Evolutionary conservation across 495 filamentous ascomycete genomes (phyloP).

Genomic region (Terfezia boudieri): DNA sequence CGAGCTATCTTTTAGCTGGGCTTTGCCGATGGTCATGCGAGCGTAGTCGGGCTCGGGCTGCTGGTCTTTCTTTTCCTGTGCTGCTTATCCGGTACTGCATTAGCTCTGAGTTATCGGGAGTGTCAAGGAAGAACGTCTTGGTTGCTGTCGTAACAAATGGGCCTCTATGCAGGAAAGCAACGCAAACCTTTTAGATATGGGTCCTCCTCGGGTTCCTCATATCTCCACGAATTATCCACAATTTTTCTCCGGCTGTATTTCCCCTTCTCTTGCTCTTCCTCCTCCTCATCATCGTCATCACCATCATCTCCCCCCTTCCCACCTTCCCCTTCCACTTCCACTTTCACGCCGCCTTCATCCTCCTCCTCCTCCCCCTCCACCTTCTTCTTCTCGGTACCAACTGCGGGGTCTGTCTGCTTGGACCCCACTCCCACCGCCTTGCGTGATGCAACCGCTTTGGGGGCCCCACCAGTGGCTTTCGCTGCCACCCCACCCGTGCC

Average conservation of each 20-base stretch:
- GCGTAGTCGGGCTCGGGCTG: conserved; percentile 17
- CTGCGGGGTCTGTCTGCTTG: conserved; percentile 10
- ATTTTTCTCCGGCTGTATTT: conserved; percentile 13
- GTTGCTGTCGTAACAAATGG: not conserved
- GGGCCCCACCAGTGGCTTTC: conserved; percentile 4
- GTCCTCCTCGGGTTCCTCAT: conserved; percentile 12
- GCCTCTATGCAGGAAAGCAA: not conserved
- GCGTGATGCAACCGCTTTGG: conserved; percentile 6
- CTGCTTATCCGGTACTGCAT: not conserved
- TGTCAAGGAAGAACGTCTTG: not conserved
- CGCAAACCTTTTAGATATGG: conserved; percentile 7
- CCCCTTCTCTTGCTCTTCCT: conserved; percentile 15
- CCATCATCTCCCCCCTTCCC: conserved; percentile 14
- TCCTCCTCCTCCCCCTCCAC: conserved; percentile 18
- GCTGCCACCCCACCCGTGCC: too few species aligned
- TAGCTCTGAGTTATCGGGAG: not conserved
- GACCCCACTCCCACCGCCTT: conserved; percentile 1
- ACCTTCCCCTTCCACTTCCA: conserved; percentile 13
- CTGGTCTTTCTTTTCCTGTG: not conserved
- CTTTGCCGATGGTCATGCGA: conserved; percentile 9
- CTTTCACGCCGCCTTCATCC: conserved; percentile 6
- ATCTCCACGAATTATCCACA: conserved; percentile 16
- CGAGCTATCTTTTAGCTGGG: conserved; percentile 5
- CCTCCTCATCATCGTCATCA: conserved; percentile 20
- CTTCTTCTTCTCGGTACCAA: conserved; percentile 21